These are phyloP conservation scores for Colletotrichum paranaense DNA, from an alignment of 2,329 filamentous ascomycete species.

Conservation along the genomic window DNA sequence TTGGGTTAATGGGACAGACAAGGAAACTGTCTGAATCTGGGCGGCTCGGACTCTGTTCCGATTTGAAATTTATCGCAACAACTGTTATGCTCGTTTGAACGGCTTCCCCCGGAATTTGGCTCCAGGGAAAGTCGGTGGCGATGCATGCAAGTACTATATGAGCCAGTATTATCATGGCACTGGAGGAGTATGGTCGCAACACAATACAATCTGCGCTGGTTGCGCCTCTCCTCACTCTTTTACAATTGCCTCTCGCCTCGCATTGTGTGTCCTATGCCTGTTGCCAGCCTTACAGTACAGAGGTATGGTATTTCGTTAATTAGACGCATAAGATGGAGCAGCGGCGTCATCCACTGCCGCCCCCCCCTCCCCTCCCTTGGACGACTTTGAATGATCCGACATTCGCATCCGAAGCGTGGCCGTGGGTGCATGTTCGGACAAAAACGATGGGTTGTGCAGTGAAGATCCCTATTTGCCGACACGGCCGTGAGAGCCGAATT, in stretches of 20 bases:
- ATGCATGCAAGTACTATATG: neutral
- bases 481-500: neutral
- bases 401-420: neutral
- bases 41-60: slow-evolving; percentile 33
- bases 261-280: neutral
- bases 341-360: too few relatives aligned
- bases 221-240: neutral
- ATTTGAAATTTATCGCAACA: slow-evolving; percentile 25
- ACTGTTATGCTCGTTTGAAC: neutral
- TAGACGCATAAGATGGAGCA: neutral
- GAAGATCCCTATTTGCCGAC: slow-evolving; percentile 15
- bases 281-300: neutral
- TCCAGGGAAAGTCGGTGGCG: neutral
- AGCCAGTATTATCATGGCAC: neutral
- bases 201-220: slow-evolving; percentile 1
- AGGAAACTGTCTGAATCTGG: slow-evolving; percentile 14
- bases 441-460: slow-evolving; percentile 1
- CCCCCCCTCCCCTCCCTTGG: neutral
- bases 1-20: slow-evolving; percentile 9
- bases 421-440: neutral
- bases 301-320: neutral
- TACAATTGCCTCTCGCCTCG: neutral
- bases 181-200: neutral
- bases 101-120: neutral
- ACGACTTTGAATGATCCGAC: neutral